These are phyloP conservation scores for Bryoglossum gracile DNA, from an alignment of 495 filamentous ascomycete genomes.

Conservation along the genomic window DNA sequence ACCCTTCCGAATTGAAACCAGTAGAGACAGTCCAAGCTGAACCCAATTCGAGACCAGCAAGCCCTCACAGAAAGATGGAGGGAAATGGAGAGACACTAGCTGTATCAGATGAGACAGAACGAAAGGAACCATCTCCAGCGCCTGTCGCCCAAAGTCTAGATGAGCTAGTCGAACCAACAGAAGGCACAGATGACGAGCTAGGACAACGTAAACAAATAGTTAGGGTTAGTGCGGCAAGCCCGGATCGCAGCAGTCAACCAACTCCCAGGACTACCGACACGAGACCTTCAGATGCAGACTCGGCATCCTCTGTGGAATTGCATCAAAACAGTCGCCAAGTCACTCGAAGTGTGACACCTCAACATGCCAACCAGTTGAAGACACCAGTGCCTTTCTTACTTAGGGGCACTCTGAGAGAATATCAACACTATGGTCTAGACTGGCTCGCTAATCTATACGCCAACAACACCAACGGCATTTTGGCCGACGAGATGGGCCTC, in stretches of 20 bases:
- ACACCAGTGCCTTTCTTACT: constrained; percentile 84
- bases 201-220: constrained; percentile 32
- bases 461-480: constrained; percentile 91
- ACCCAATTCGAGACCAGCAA: neutral
- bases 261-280: constrained; percentile 58
- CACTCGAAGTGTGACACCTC: constrained; percentile 37
- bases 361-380: constrained; percentile 39
- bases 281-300: constrained; percentile 62
- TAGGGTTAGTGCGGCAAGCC: constrained; percentile 32
- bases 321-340: constrained; percentile 19
- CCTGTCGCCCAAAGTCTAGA: too few species aligned
- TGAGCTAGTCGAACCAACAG: constrained; percentile 25
- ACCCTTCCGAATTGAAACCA: constrained; percentile 24
- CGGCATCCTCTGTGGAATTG: constrained; percentile 52
- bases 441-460: constrained; percentile 92
- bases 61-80: constrained; percentile 6
- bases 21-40: constrained; percentile 7
- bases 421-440: constrained; percentile 92
- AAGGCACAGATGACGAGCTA: constrained; percentile 20
- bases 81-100: constrained; percentile 19
- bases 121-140: too few species aligned
- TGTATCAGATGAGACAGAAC: constrained; percentile 7
- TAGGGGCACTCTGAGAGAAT: constrained; percentile 86
- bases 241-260: constrained; percentile 35
- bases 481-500: constrained; percentile 99